Conservation (phyloP, 768 basidiomycete species). For the Calocybe cyanea region DNA sequence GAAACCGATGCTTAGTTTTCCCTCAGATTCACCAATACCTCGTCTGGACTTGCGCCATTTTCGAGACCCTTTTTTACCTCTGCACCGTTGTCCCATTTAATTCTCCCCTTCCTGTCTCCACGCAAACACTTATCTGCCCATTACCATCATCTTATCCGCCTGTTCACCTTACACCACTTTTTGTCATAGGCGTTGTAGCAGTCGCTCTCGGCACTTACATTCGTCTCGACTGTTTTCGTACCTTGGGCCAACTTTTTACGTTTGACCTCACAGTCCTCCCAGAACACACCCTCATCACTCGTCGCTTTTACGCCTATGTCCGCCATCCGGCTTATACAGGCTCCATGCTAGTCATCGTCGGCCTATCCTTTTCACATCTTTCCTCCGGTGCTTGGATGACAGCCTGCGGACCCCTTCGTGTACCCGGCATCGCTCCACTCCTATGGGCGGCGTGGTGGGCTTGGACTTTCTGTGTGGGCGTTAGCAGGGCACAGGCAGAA, state of each 20-base stretch:
- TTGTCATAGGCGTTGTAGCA: conserved; percentile 31
- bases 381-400: conserved; percentile 37
- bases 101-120: conserved; percentile 26
- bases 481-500: conserved; percentile 45
- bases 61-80: conserved; percentile 18
- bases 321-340: conserved; percentile 49
- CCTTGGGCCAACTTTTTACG: conserved; percentile 44
- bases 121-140: conserved; percentile 27
- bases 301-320: conserved; percentile 40
- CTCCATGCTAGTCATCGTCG: conserved; percentile 39
- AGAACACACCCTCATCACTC: conserved; percentile 38
- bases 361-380: conserved; percentile 36
- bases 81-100: conserved; percentile 14
- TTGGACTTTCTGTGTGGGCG: conserved; percentile 38
- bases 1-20: not conserved
- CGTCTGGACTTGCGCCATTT: conserved; percentile 17
- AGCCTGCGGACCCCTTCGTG: conserved; percentile 26
- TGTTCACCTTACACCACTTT: conserved; percentile 24
- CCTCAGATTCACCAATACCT: conserved; percentile 17
- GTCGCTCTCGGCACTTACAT: conserved; percentile 33
- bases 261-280: conserved; percentile 46
- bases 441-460: conserved; percentile 36
- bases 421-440: conserved; percentile 19
- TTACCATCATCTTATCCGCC: conserved; percentile 19
- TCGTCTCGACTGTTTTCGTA: conserved; percentile 40